Conservation (phyloP, 306 rosid genomes). For the Calophaca sinica region DNA sequence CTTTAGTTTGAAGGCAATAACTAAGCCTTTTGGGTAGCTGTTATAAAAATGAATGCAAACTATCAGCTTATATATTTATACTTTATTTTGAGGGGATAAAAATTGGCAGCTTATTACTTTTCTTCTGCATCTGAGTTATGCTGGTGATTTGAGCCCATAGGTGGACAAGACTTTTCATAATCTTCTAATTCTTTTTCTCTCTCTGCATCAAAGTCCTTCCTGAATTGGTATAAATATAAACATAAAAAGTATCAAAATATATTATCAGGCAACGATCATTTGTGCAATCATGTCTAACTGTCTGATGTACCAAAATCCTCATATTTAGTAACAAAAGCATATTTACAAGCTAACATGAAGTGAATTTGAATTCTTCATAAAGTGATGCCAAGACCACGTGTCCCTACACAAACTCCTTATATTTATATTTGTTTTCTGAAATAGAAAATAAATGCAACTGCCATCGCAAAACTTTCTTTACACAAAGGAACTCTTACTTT, state of each 20-base stretch:
- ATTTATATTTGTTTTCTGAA: background rate
- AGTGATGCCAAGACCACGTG: background rate
- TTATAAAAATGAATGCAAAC: constrained; percentile 37
- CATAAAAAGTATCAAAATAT: too few species aligned
- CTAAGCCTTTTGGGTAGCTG: constrained; percentile 92
- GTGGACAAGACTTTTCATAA: constrained; percentile 57
- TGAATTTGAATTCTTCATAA: constrained; percentile 18
- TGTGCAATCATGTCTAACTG: constrained; percentile 11
- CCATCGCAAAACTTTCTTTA: constrained; percentile 29
- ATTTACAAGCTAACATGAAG: background rate
- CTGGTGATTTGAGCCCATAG: constrained; percentile 47
- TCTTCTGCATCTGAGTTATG: constrained; percentile 55
- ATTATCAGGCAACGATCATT: background rate
- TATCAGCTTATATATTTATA: constrained; percentile 10
- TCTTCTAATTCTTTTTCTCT: constrained; percentile 67
- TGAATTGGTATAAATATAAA: constrained; percentile 48
- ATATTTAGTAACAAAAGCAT: background rate
- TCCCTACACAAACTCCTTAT: constrained; percentile 5
- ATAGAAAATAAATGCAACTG: background rate
- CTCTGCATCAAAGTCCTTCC: constrained; percentile 81
- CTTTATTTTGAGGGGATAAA: background rate
- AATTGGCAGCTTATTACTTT: constrained; percentile 52
- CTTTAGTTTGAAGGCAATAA: constrained; percentile 75
- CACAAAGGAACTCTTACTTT: background rate
- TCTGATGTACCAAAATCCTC: background rate